A percentile compares a stretch with the other conserved stretches of the same genome.
These are phyloP conservation scores for Solanum lignicaule DNA, from an alignment of 257 asterid species.

Conservation along the genomic window DNA sequence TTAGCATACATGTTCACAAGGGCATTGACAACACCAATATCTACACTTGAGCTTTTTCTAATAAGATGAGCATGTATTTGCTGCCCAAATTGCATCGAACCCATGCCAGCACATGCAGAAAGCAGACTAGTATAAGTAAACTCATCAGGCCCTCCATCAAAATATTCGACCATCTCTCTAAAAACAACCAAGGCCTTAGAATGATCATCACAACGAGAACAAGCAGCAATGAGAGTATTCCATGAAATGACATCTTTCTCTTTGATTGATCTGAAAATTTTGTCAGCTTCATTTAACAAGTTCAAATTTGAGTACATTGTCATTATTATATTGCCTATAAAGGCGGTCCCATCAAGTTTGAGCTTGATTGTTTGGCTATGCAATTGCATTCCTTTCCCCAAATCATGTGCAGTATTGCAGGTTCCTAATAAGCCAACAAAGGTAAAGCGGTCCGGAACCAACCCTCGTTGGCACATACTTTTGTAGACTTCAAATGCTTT, in stretches of 20 bases:
- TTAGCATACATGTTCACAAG: conserved; percentile 79
- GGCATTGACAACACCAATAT: conserved; percentile 47
- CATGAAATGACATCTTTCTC: conserved; percentile 55
- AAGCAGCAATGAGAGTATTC: conserved; percentile 52
- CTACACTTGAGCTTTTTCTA: conserved; percentile 30
- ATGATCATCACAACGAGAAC: conserved; percentile 39
- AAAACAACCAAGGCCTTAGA: conserved; percentile 35
- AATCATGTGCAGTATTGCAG: conserved; percentile 19
- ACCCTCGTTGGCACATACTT: conserved; percentile 30
- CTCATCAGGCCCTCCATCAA: conserved; percentile 29
- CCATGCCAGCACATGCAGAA: conserved; percentile 50
- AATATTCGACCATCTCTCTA: conserved; percentile 37
- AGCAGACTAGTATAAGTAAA: conserved; percentile 51
- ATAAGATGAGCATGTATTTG: conserved; percentile 50
- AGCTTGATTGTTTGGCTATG: conserved; percentile 55
- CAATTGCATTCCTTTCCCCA: conserved; percentile 31
- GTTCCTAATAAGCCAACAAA: conserved; percentile 52
- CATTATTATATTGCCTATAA: conserved; percentile 49
- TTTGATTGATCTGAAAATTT: conserved; percentile 33
- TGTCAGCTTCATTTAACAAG: conserved; percentile 33
- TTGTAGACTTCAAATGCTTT: conserved; percentile 47
- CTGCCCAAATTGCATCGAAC: conserved; percentile 42
- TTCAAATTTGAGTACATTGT: conserved; percentile 39
- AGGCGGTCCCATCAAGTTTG: conserved; percentile 37
- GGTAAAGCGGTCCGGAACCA: conserved; percentile 64